These are phyloP conservation scores for Magnolia kwangsiensis DNA, from an alignment of 164 flowering plant species.

Conservation along the genomic window DNA sequence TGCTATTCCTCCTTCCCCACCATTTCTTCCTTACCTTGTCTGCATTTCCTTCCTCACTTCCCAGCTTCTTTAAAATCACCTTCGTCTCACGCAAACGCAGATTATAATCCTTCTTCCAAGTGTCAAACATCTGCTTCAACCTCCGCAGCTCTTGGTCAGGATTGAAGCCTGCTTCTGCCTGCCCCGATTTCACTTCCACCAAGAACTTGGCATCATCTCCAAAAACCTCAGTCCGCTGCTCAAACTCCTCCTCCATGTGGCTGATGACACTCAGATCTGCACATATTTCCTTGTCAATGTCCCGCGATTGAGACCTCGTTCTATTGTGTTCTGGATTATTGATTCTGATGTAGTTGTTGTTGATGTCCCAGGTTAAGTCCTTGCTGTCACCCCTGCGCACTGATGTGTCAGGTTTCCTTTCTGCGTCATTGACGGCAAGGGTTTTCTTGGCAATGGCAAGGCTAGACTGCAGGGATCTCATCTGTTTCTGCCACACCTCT, in stretches of 20 bases:
- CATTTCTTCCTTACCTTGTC: slow-evolving; percentile 69
- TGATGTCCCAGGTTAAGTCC: slow-evolving; percentile 52
- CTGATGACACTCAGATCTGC: slow-evolving; percentile 77
- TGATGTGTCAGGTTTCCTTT: slow-evolving; percentile 71
- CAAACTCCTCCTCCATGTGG: slow-evolving; percentile 85
- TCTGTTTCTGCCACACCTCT: slow-evolving; percentile 98
- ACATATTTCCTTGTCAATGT: slow-evolving; percentile 39
- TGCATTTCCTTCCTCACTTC: slow-evolving; percentile 47
- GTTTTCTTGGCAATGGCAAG: slow-evolving; percentile 89
- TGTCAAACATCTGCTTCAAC: slow-evolving; percentile 80
- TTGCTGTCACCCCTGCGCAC: slow-evolving; percentile 48
- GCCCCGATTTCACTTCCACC: slow-evolving; percentile 93
- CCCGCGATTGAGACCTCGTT: slow-evolving; percentile 30
- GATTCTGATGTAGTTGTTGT: slow-evolving; percentile 19
- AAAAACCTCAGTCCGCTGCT: slow-evolving; percentile 83
- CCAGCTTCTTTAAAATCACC: slow-evolving; percentile 71
- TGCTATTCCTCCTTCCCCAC: slow-evolving; percentile 91
- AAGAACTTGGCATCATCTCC: slow-evolving; percentile 94
- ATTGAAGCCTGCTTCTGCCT: slow-evolving; percentile 71
- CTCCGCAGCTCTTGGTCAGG: slow-evolving; percentile 80
- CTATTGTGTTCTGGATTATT: slow-evolving; percentile 53
- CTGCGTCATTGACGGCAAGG: slow-evolving; percentile 68
- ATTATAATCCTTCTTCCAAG: slow-evolving; percentile 94
- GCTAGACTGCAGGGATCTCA: slow-evolving; percentile 91
- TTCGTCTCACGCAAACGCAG: slow-evolving; percentile 78